A percentile compares a stretch with the other conserved stretches of the same genome.
phyloP scores from a whole-genome alignment of 306 rosid genomes.

The Ormosia emarginata region DNA sequence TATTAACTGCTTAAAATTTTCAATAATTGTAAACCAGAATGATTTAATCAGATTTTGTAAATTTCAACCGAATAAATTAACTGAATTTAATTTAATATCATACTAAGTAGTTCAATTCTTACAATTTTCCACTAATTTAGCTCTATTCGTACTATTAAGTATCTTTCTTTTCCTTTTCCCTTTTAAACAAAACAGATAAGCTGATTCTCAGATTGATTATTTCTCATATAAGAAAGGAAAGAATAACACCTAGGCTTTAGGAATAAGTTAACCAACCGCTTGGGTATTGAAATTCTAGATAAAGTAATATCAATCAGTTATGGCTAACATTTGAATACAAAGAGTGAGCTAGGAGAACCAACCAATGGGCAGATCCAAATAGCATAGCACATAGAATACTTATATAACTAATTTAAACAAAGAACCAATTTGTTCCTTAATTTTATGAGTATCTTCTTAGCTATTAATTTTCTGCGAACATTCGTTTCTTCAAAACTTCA shows the following conservation, averaged over 20 bases:
- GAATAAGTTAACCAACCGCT: neutral
- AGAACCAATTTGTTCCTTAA: neutral
- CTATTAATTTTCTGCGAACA: neutral
- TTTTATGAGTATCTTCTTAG: slow-evolving; percentile 1
- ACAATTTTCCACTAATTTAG: neutral
- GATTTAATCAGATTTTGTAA: neutral
- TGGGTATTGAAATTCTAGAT: neutral
- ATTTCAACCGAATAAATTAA: too few relatives aligned
- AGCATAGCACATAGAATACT: neutral
- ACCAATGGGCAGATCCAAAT: neutral
- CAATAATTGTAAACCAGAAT: neutral
- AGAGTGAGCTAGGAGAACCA: neutral
- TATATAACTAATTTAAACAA: neutral
- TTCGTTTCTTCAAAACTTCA: slow-evolving; percentile 11
- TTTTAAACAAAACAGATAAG: too few relatives aligned
- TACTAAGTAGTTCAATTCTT: neutral
- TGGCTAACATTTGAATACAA: neutral
- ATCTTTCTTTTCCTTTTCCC: neutral
- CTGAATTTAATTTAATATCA: too few relatives aligned
- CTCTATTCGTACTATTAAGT: too few relatives aligned
- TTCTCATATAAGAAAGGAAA: neutral
- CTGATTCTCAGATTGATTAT: too few relatives aligned
- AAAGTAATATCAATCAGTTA: neutral
- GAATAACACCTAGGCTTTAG: neutral
- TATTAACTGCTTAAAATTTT: too few relatives aligned